These are phyloP conservation scores for Anisogramma anomala DNA, from an alignment of 2,329 filamentous ascomycete genomes.

Conservation along the genomic window DNA sequence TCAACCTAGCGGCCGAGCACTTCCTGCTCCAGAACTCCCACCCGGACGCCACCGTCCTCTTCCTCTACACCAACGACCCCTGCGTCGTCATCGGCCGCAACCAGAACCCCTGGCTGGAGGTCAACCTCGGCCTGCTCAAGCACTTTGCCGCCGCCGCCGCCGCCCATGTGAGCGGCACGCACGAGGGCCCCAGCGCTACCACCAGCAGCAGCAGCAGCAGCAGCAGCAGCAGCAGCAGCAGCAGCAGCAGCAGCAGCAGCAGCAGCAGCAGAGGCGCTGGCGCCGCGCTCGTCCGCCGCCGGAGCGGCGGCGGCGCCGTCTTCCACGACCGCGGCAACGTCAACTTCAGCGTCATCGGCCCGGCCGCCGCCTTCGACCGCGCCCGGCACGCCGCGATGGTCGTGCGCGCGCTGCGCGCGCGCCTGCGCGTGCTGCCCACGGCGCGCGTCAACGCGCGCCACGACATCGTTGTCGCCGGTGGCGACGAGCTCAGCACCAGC, in stretches of 20 bases:
- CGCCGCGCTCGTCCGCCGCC: conserved; percentile 61
- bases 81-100: conserved; percentile 89
- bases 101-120: conserved; percentile 94
- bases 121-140: conserved; percentile 55
- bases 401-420: conserved; percentile 57
- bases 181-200: conserved; percentile 1
- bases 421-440: conserved; percentile 42
- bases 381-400: conserved; percentile 90
- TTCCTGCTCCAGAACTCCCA: conserved; percentile 67
- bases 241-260: conserved; percentile 15
- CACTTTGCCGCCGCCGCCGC: conserved; percentile 18
- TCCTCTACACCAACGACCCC: conserved; percentile 79
- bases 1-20: conserved; percentile 92
- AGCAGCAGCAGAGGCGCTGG: conserved; percentile 16
- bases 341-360: conserved; percentile 88
- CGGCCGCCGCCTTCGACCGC: conserved; percentile 63
- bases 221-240: background rate
- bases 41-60: conserved; percentile 62
- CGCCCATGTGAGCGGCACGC: no score
- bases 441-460: conserved; percentile 79
- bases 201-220: background rate
- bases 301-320: conserved; percentile 83
- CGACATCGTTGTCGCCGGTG: conserved; percentile 80
- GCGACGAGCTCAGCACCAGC: conserved; percentile 15
- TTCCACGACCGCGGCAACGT: conserved; percentile 91